A percentile compares a stretch with the other conserved stretches of the same genome.
Conservation (phyloP, 1,284 basidiomycete species). For the Sporisorium iseilematis-ciliati region DNA sequence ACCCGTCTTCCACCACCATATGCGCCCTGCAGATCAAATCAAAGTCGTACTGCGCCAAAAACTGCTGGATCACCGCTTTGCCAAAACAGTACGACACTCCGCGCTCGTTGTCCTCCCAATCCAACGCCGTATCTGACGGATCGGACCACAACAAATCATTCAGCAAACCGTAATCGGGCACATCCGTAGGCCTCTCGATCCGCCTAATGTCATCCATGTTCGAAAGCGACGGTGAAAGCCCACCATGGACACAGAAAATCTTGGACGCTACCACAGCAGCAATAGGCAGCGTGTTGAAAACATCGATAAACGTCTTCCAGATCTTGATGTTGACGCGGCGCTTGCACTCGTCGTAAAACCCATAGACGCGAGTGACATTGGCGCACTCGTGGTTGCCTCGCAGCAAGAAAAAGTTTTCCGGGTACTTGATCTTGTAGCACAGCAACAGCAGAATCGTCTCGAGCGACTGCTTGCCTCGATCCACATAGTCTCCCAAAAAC, state of each 20-base stretch:
- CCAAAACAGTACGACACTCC: conserved; percentile 99
- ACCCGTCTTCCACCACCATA: conserved; percentile 97
- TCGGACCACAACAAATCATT: conserved; percentile 99
- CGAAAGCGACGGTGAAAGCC: conserved; percentile 94
- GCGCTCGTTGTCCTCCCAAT: conserved; percentile 99
- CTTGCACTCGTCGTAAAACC: conserved; percentile 99
- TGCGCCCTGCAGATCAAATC: conserved; percentile 99
- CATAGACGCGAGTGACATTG: conserved; percentile 99
- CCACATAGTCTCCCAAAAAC: conserved; percentile 98
- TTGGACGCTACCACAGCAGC: conserved; percentile 98
- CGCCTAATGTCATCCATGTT: conserved; percentile 99
- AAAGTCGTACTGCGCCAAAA: conserved; percentile 87
- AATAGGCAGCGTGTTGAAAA: conserved; percentile 98
- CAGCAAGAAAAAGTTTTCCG: conserved; percentile 98
- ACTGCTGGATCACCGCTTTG: conserved; percentile 96
- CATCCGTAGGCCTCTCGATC: conserved; percentile 97
- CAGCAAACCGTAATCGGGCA: conserved; percentile 97
- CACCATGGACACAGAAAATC: conserved; percentile 99
- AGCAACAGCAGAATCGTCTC: conserved; percentile 96
- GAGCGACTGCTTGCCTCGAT: conserved; percentile 96
- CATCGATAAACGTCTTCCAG: conserved; percentile 99
- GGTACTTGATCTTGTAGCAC: conserved; percentile 97
- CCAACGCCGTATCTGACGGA: conserved; percentile 94
- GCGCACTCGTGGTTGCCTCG: conserved; percentile 99
- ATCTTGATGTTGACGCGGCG: conserved; percentile 99